Percentiles rank a stretch among this genome's conserved stretches.
phyloP scores from a whole-genome alignment of 2,329 filamentous ascomycete species.

The Colletotrichum gigasporum region DNA sequence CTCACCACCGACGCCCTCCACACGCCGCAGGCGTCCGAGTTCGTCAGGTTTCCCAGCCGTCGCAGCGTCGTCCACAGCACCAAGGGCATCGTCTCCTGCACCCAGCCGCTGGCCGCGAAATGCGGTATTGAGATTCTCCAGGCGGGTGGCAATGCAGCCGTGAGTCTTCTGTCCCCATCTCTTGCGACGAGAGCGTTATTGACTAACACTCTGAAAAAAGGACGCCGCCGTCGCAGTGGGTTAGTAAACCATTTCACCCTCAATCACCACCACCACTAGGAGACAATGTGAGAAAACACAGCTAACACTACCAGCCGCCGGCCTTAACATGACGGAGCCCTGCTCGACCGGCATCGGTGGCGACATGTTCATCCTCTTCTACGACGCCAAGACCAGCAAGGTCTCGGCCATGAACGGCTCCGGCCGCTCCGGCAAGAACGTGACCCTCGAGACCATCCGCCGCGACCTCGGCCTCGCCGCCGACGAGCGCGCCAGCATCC shows the following conservation, averaged over 20 bases:
- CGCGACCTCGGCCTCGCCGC: constrained; percentile 73
- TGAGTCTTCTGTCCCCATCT: constrained; percentile 56
- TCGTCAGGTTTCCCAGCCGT: constrained; percentile 78
- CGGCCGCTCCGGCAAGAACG: constrained; percentile 79
- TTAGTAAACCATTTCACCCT: constrained; percentile 56
- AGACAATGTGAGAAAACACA: background rate
- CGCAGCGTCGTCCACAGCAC: constrained; percentile 94
- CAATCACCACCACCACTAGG: background rate
- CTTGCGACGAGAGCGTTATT: background rate
- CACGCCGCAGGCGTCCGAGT: constrained; percentile 55
- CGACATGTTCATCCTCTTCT: constrained; percentile 96
- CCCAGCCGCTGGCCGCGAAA: constrained; percentile 88
- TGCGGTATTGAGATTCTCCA: constrained; percentile 87
- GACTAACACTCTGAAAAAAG: constrained; percentile 51
- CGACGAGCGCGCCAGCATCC: constrained; percentile 68
- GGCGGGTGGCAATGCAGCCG: constrained; percentile 91
- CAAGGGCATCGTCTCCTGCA: constrained; percentile 88
- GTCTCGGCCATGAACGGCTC: constrained; percentile 92
- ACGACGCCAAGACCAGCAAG: constrained; percentile 82
- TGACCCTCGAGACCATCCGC: constrained; percentile 75
- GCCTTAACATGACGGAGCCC: constrained; percentile 92
- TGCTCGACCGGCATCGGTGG: constrained; percentile 94
- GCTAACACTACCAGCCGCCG: constrained; percentile 70
- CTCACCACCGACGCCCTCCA: constrained; percentile 57
- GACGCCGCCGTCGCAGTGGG: constrained; percentile 96